Evolutionary conservation across 257 asterid species (phyloP).

Genomic region (Solanum corneliomulleri): DNA sequence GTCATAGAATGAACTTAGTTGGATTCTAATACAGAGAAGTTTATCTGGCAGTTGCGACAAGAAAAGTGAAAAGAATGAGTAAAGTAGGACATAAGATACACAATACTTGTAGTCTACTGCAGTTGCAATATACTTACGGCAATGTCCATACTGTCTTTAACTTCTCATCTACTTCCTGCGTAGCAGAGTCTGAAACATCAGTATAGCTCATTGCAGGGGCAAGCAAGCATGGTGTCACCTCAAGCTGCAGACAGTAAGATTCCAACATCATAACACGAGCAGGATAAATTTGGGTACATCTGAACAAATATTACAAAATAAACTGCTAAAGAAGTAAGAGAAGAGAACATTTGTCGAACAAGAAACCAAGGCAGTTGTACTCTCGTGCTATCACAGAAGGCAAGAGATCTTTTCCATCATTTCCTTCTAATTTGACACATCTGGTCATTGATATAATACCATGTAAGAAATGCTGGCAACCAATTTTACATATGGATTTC

Average conservation of each 20-base stretch:
- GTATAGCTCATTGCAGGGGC: conserved; percentile 39
- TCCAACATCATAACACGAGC: not conserved
- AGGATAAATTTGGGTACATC: not conserved
- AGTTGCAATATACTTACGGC: conserved; percentile 48
- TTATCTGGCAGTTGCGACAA: not conserved
- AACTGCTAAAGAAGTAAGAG: not conserved
- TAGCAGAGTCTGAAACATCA: conserved; percentile 16
- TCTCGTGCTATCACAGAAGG: not conserved
- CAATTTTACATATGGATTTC: not conserved
- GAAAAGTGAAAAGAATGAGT: not conserved
- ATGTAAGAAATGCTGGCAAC: not conserved
- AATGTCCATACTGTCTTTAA: conserved; percentile 64
- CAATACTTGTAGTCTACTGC: not conserved
- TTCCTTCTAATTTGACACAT: not conserved
- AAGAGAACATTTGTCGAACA: not conserved
- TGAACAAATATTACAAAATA: not conserved
- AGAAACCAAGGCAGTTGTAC: not conserved
- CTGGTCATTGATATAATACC: not conserved
- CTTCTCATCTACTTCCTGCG: conserved; percentile 17
- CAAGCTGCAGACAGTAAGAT: conserved; percentile 48
- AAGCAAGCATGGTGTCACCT: conserved; percentile 74
- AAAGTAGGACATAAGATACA: not conserved
- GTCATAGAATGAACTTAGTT: not conserved
- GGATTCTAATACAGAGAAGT: not conserved
- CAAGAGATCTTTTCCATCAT: not conserved